phyloP scores from a whole-genome alignment of 2,329 filamentous ascomycete genomes.

The Talaromyces marneffei region DNA sequence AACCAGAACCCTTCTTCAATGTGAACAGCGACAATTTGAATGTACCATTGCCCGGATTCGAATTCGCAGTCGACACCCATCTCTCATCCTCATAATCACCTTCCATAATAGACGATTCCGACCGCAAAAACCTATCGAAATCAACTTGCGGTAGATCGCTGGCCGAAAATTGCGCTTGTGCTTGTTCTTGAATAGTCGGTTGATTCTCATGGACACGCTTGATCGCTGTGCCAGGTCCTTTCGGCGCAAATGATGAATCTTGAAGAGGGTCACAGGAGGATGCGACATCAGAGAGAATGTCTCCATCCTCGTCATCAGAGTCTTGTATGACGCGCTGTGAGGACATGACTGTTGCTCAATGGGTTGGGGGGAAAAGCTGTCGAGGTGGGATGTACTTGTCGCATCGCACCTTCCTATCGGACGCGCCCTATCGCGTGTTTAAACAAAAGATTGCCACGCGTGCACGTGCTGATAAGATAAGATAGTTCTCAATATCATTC shows the following conservation, averaged over 20 bases:
- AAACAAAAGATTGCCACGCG: conserved; percentile 20
- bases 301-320: conserved; percentile 38
- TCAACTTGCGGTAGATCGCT: conserved; percentile 26
- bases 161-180: conserved; percentile 10
- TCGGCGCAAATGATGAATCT: conserved; percentile 6
- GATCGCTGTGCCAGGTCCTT: neutral
- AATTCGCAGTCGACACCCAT: conserved; percentile 29
- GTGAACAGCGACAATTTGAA: neutral
- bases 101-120: conserved; percentile 25
- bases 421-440: conserved; percentile 17
- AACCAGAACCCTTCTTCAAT: neutral
- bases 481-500: neutral
- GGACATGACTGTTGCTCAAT: conserved; percentile 25
- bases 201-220: neutral
- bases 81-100: conserved; percentile 25
- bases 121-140: conserved; percentile 33
- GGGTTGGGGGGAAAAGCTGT: neutral
- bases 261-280: conserved; percentile 19
- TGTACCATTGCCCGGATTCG: conserved; percentile 25
- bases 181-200: neutral
- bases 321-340: conserved; percentile 38
- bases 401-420: neutral
- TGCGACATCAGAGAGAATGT: conserved; percentile 25
- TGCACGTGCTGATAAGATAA: conserved; percentile 29
- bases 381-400: neutral